Percentiles rank a stretch among this genome's conserved stretches.
These are phyloP conservation scores for Cyclotella sp. DNA, from an alignment of 108 stramenopile genomes.

Conservation along the genomic window DNA sequence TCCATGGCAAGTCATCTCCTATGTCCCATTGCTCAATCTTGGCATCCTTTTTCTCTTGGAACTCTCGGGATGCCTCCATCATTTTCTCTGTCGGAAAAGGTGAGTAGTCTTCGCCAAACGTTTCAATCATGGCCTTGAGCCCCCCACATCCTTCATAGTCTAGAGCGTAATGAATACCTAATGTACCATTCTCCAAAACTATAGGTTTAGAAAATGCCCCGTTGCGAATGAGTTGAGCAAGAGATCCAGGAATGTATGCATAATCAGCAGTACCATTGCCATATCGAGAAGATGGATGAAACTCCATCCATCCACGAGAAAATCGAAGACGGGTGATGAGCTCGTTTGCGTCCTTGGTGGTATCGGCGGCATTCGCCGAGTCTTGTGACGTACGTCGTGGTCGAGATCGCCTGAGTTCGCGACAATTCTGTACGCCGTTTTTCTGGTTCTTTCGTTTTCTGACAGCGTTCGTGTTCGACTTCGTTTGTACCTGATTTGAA, in stretches of 20 bases:
- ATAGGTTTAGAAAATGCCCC: constrained; percentile 42
- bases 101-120: constrained; percentile 46
- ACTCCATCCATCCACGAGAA: constrained; percentile 49
- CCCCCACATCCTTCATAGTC: constrained; percentile 53
- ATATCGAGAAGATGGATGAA: constrained; percentile 50
- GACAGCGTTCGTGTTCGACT: constrained; percentile 4
- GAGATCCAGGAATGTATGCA: constrained; percentile 47
- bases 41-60: constrained; percentile 17
- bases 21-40: constrained; percentile 44
- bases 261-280: constrained; percentile 54
- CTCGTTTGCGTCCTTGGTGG: constrained; percentile 28
- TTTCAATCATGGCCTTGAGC: constrained; percentile 46
- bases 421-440: not conserved
- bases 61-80: constrained; percentile 24
- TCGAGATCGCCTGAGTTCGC: not conserved
- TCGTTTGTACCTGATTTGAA: not conserved
- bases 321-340: constrained; percentile 27
- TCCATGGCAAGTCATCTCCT: constrained; percentile 55
- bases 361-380: constrained; percentile 16
- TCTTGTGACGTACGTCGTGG: constrained; percentile 11
- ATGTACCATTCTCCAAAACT: constrained; percentile 44
- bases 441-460: constrained; percentile 14
- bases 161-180: constrained; percentile 53
- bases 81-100: constrained; percentile 48
- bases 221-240: constrained; percentile 45